Evolutionary conservation across 805 yeast species (phyloP), one percentile per base, ranked within the genome.

Genomic region (Wickerhamomyces bisporus): DNA sequence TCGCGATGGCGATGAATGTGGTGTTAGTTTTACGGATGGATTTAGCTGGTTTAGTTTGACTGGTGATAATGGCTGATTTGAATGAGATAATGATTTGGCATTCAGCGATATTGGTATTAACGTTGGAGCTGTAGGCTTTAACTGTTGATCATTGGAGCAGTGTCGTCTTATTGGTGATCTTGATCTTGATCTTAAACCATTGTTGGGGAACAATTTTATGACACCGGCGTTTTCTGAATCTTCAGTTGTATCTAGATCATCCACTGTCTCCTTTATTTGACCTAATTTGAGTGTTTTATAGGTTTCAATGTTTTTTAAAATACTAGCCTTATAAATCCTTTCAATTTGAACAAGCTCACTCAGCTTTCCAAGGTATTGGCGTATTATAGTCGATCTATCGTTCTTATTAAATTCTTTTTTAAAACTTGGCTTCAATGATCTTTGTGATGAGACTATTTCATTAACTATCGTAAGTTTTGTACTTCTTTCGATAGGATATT

Each of bases 271-370:
- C 33, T 35, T 47, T 15, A 49, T 45, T 13, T 40, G 30, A 2
- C 43, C 49, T 34, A 49, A 32, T 20, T 39, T 42, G 8, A 6
- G 2, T 10, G 11, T 15, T 32, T 29, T 44, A 29, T 37, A 33
- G 12, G 30, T n/a, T 23, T 53, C 53, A n/a, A 53, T 17, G 19
- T 39, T 55, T 2, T 45, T 32, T 8, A 51, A 31, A 5, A 55
- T 14, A 13, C 55, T 55, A 3, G 78, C 80, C 48, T 71, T 73
- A 55, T 71, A 80, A 10, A 82, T 72, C 34, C 89, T 60, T 10
- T 74, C 75, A n/a, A 79, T 74, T 57, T 82, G 89, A 13, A 81
- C 75, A 39, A 73, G 68, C 37, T 76, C 70, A 13, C 85, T 84
- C 34, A 81, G 49, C 32, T 61, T 68, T 16, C 60, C 62, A 23